A percentile compares a stretch with the other conserved stretches of the same genome.
Evolutionary conservation across 371 early-diverging fungal species (phyloP).

Genomic region (Syncephalastrum contaminatum): DNA sequence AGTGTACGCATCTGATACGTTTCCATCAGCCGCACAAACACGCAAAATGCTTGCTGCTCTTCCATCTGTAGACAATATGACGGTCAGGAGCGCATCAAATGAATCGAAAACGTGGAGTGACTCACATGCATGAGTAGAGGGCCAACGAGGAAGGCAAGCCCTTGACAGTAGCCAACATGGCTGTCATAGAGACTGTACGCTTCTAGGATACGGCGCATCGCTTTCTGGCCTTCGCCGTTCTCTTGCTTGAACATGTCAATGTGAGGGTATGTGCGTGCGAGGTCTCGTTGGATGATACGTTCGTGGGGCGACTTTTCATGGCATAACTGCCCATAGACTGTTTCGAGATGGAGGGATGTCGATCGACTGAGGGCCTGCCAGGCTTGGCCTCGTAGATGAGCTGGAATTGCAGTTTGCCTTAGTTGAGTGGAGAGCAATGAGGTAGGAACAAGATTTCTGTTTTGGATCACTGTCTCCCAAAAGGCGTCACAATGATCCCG

Average conservation of each 20-base stretch:
- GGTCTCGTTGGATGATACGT: constrained; percentile 83
- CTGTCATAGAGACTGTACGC: constrained; percentile 89
- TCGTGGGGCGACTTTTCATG: constrained; percentile 78
- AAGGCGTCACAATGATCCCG: constrained; percentile 62
- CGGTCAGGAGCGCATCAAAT: background rate
- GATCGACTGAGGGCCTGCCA: constrained; percentile 88
- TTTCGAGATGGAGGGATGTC: constrained; percentile 70
- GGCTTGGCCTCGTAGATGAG: constrained; percentile 76
- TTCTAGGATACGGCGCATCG: constrained; percentile 78
- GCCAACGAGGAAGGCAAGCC: constrained; percentile 89
- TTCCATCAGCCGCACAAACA: constrained; percentile 87
- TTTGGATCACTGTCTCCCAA: constrained; percentile 84
- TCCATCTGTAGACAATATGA: constrained; percentile 60
- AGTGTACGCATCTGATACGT: constrained; percentile 83
- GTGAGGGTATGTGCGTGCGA: constrained; percentile 87
- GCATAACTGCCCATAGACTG: constrained; percentile 78
- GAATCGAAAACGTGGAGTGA: background rate
- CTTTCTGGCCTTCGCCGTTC: constrained; percentile 81
- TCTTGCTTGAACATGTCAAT: constrained; percentile 82
- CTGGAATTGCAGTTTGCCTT: constrained; percentile 71
- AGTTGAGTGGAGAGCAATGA: too few relatives aligned
- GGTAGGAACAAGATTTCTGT: constrained; percentile 19
- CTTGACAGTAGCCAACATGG: constrained; percentile 95
- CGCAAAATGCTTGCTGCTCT: constrained; percentile 90
- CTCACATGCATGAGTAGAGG: constrained; percentile 84